Base-by-base conservation (phyloP, 2,329 filamentous ascomycete genomes). In the Chaetomiaceae sp. region DNA sequence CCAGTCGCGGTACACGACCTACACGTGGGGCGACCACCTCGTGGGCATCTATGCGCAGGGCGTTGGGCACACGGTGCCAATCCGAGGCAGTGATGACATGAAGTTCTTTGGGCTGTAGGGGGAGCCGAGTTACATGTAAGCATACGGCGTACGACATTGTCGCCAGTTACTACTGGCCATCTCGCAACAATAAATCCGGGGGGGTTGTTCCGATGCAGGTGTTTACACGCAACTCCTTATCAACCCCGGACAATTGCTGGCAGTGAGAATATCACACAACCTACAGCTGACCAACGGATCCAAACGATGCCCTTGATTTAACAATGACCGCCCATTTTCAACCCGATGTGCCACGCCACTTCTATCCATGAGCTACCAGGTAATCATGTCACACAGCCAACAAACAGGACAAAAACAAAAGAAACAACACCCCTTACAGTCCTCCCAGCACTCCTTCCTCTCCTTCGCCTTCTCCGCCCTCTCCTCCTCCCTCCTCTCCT, bases 61-160 rank as follows among this genome's bases (percentile, higher is more conserved):
- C 11, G 65, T 68, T 27, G 64, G 65, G 9, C 65, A 68, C 61
- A 63, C 57, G 14, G 64, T 66, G 15, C 64, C 64, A 2, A 58
- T 64, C 20, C 64, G 64, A 22, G 64, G 64, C 43, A 37, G 54
- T 3, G 56, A 61, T 48, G 64, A 66, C 39, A 54, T 68, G 23
- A 60, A 56, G 23, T 68, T 63, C 53, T 67, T 67, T 46, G 63
- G 64, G 12, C 33, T 63, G 20, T 57, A 11, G 49, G 23, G 12
- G 6, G 15, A 14, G 40, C 6, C 1, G 7, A 29, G 44, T 15
- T n/a, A 22, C 6, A 5, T n/a, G 15, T 19, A 22, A 33, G 17
- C 12, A 9, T 5, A 8, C 11, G 15, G 15, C 3, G 22, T 14
- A 27, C 20, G 12, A 42, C 17, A n/a, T n/a, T n/a, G n/a, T 38